Percentiles rank a stretch among this genome's conserved stretches.
phyloP scores from a whole-genome alignment of 768 basidiomycete genomes.

The Bullera alba region DNA sequence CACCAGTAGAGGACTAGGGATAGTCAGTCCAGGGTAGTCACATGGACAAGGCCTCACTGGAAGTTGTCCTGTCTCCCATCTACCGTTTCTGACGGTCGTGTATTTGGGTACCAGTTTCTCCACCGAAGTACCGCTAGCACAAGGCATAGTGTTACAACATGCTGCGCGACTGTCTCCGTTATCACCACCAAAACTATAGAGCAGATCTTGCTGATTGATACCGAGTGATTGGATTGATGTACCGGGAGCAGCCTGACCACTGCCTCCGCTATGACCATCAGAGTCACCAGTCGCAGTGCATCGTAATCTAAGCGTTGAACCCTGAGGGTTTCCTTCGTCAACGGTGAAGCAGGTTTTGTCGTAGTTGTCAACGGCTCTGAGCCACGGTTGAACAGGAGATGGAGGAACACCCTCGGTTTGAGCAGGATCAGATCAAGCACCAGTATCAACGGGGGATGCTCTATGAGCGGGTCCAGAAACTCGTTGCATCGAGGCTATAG shows the following conservation, averaged over 20 bases:
- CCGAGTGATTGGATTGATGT: neutral
- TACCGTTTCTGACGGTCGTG: neutral
- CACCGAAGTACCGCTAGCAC: slow-evolving; percentile 10
- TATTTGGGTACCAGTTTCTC: slow-evolving; percentile 23
- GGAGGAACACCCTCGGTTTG: slow-evolving; percentile 43
- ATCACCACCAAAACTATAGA: neutral
- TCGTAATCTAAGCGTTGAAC: too few relatives aligned
- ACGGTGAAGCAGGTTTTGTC: too few relatives aligned
- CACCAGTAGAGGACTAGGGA: slow-evolving; percentile 27
- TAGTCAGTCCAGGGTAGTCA: slow-evolving; percentile 1
- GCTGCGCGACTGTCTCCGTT: slow-evolving; percentile 22
- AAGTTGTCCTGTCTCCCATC: slow-evolving; percentile 38
- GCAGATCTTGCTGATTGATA: neutral
- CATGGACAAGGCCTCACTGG: slow-evolving; percentile 15
- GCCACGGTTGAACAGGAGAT: slow-evolving; percentile 43
- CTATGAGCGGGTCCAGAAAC: slow-evolving; percentile 45
- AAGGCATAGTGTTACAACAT: slow-evolving; percentile 14
- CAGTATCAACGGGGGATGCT: slow-evolving; percentile 42
- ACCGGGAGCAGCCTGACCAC: slow-evolving; percentile 3
- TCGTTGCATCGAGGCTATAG: slow-evolving; percentile 31
- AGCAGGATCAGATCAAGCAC: slow-evolving; percentile 45
- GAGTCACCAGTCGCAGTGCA: neutral
- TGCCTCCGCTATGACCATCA: slow-evolving; percentile 12
- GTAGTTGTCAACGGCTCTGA: slow-evolving; percentile 2
- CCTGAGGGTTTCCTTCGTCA: too few relatives aligned